Evolutionary conservation across 176 grass and related monocot species (phyloP), one percentile per base, ranked within the genome.

Genomic region (Microstegium vimineum): DNA sequence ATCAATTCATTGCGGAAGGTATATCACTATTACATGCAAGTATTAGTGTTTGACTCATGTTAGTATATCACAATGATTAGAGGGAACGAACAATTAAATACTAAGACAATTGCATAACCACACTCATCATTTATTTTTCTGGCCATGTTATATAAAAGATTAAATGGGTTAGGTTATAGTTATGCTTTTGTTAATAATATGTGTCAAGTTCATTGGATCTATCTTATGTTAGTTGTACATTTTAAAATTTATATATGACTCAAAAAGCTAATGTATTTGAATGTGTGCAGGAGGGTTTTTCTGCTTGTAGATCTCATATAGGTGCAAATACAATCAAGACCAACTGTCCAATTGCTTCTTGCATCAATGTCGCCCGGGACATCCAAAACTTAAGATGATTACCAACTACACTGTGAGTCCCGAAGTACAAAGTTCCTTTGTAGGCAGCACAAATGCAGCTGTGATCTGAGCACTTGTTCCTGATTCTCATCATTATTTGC

Each of bases 251-350:
- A 25, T 59, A 30, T 17, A 4, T 18, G 27, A 32, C 4, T 63
- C 60, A 17, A 42, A 78, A 61, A 26, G 73, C 45, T 90, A 12
- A 52, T 31, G 38, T 73, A 15, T 52, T 82, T 62, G 56, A 51
- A 67, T 66, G 72, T 65, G n/a, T 74, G 78, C 84, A 95, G 90
- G 87, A 98, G 90, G 96, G 96, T 4, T 95, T 90, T 80, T 93
- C 82, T 61, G 87, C 90, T 77, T 90, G 75, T 70, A 87, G 96
- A 56, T 98, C 96, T 22, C 96, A 98, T 74, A 91, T 98, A 73
- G 89, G 73, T 30, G 59, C 86, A 52, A 98, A 91, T 70, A 85
- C 85, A 68, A 84, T 98, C 76, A 98, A 98, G 87, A 91, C 92
- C 42, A 95, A 93, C 60, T 90, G 90, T 73, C 82, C 90, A 18